phyloP scores from a whole-genome alignment of 139 green algal species.

The Coelastrella sp. region DNA sequence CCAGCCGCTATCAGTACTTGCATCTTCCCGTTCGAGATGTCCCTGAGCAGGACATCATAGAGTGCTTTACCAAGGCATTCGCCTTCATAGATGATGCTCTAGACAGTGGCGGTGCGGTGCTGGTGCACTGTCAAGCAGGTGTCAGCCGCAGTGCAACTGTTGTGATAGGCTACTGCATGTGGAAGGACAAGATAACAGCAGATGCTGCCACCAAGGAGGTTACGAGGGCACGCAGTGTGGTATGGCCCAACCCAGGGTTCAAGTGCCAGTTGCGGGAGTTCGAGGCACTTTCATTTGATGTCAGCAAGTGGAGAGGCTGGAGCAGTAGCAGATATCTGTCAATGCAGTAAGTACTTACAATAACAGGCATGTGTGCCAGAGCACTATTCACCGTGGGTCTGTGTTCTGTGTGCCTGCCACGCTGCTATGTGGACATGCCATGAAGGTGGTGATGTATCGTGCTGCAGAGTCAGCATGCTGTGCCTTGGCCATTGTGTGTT shows the following conservation, averaged over 20 bases:
- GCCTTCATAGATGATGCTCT: slow-evolving; percentile 56
- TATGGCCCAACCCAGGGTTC: slow-evolving; percentile 49
- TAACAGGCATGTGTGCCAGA: no score
- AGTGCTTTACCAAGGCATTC: slow-evolving; percentile 55
- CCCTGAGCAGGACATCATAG: slow-evolving; percentile 57
- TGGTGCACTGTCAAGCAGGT: slow-evolving; percentile 93
- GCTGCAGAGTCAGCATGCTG: no score
- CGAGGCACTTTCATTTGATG: slow-evolving; percentile 41
- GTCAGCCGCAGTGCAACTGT: slow-evolving; percentile 87
- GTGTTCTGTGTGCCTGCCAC: no score
- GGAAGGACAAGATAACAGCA: slow-evolving; percentile 47
- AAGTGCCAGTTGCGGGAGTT: slow-evolving; percentile 43
- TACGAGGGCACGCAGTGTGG: background rate
- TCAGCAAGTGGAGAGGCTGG: slow-evolving; percentile 37
- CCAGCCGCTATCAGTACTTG: slow-evolving; percentile 38
- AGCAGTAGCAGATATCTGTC: background rate
- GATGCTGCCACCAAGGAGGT: slow-evolving; percentile 18
- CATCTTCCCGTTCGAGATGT: slow-evolving; percentile 37
- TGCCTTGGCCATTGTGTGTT: no score
- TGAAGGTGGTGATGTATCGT: no score
- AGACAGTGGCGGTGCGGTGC: slow-evolving; percentile 28
- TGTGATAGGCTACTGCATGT: slow-evolving; percentile 92
- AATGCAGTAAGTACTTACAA: background rate
- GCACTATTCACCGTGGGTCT: no score
- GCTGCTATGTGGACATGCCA: no score